Evolutionary conservation across 1,284 basidiomycete genomes (phyloP), one percentile per base, ranked within the genome.

Genomic region (Puccinia triticina): DNA sequence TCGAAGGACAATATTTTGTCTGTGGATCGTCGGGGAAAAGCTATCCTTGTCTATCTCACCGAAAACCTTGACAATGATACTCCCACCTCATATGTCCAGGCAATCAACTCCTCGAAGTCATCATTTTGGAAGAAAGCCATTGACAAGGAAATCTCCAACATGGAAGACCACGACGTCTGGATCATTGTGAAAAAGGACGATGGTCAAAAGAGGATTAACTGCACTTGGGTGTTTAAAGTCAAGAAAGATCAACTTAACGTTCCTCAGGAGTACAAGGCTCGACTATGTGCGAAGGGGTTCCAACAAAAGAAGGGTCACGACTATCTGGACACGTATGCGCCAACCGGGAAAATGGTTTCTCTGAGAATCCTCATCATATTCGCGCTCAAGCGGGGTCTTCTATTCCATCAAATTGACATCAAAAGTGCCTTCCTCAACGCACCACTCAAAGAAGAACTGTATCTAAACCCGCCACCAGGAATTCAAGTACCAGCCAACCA

Each of bases 181-280:
- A 40, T 43, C 12, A 67, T 67, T 67, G 32, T 67, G 5, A 23
- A 67, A 34, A 67, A 67, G n/a, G 18, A 67, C 3, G 16, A 67
- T 5, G 5, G 34, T 7, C 29, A 37, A 18, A 67, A 67, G 64
- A 11, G 34, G 10, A 67, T 75, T 3, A 55, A 55, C 21, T 55
- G 48, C 16, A 75, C 73, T 34, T 75, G 73, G 73, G 73, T 75
- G 12, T 75, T 75, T 26, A 75, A 75, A 26, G 32, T 75, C 2
- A 75, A 75, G 53, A 75, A 59, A 21, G 43, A 75, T 57, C 32
- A 43, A 10, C 14, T 29, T 5, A 43, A 48, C 37, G 23, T 43
- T 71, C 61, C 37, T 18, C 16, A n/a, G 5, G 61, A 23, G 26
- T 40, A 34, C 61, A 66, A 66, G n/a, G 29, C 29, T 7, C 37